Evolutionary conservation across 495 filamentous ascomycete species (phyloP), one percentile per base, ranked within the genome.

Genomic region (Talaromyces stipitatus): DNA sequence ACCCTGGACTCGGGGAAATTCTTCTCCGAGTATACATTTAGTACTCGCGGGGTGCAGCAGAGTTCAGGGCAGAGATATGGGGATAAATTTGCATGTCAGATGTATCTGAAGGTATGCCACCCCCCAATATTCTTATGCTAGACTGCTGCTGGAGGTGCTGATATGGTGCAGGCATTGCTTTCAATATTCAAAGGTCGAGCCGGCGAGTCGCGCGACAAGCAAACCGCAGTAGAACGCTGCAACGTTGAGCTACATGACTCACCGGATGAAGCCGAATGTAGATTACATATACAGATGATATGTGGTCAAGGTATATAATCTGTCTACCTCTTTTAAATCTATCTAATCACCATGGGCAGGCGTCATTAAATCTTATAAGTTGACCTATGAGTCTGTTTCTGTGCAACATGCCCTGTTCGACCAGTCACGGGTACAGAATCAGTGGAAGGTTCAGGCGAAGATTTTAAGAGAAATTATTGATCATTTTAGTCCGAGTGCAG

Each of bases 321-420:
- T 10, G 33, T 22, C n/a, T 4, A 27, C 50, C 8, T 16, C 33
- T 18, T 54, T 26, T 11, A 23, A 4, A 29, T 26, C 23, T 50
- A 29, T 28, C 16, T 52, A 9, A 3, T 45, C 23, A 20, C 16
- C 5, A 45, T 51, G 26, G n/a, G 50, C 55, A 86, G 91, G 91
- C 8, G 91, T 97, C 28, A 86, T 90, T 29, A 95, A 95, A 59
- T 92, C 89, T 3, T 96, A 97, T 64, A 89, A 87, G 46, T 78
- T 98, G 54, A 92, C 90, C 0, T 98, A 96, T 66, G 94, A 98
- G 66, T 78, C 87, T 18, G 82, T 82, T 28, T 79, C 86, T 14
- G 81, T 91, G 11, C 87, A 91, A 67, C 90, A 95, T 68, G 95
- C 92, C 14, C 79, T 92, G 29, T 97, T 98, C 65, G 85, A 95